These are phyloP conservation scores for Amoeboaphelidium protococcarum DNA, from an alignment of 371 early-diverging fungal genomes.

Conservation along the genomic window DNA sequence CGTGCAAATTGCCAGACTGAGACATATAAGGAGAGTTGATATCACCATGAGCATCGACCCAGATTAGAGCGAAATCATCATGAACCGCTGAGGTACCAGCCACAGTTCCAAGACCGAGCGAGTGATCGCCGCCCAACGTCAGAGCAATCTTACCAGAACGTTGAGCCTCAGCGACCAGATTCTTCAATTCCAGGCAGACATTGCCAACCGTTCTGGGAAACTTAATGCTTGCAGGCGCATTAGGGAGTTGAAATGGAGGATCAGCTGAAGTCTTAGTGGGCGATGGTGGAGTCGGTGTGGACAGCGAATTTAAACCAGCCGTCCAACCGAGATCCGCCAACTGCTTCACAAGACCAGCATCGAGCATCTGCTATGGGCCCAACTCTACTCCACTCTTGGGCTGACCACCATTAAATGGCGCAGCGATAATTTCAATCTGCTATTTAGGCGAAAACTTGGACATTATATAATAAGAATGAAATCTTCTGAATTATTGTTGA, in stretches of 20 bases:
- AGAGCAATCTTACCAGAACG: slow-evolving; percentile 56
- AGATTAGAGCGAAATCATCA: slow-evolving; percentile 63
- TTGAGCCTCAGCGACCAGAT: too few species aligned
- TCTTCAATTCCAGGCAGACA: too few species aligned
- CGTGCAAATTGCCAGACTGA: slow-evolving; percentile 77
- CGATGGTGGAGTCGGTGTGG: too few species aligned
- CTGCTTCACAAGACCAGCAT: slow-evolving; percentile 56
- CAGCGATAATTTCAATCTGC: too few species aligned
- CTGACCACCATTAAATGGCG: slow-evolving; percentile 14
- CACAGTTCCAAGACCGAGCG: slow-evolving; percentile 68
- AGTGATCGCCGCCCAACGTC: slow-evolving; percentile 88
- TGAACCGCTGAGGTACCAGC: slow-evolving; percentile 50
- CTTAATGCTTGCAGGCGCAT: too few species aligned
- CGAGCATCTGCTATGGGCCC: slow-evolving; percentile 52
- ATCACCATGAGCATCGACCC: slow-evolving; percentile 92
- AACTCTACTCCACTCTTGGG: slow-evolving; percentile 69
- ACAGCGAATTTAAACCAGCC: slow-evolving; percentile 39
- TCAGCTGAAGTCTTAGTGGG: too few species aligned
- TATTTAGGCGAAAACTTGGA: too few species aligned
- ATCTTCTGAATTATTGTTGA: too few species aligned
- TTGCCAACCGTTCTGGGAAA: too few species aligned
- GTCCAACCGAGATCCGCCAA: slow-evolving; percentile 50
- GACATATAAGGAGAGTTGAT: slow-evolving; percentile 82
- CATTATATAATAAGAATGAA: too few species aligned
- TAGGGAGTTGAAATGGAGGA: too few species aligned